Evolutionary conservation across 1,284 basidiomycete species (phyloP), one percentile per base, ranked within the genome.

Genomic region (Naganishia sp.): DNA sequence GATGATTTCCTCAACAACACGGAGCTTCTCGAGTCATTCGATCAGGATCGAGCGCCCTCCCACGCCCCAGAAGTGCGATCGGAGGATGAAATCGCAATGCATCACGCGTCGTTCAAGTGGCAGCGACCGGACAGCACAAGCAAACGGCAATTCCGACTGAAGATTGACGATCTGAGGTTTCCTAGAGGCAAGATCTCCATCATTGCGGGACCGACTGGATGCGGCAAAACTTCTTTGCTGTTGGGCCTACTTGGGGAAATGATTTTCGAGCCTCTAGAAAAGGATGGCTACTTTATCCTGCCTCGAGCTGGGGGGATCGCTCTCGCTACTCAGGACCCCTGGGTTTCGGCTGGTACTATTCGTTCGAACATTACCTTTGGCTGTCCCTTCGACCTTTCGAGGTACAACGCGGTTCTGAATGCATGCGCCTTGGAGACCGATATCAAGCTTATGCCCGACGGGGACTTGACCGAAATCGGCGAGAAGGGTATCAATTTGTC

Each of bases 281-380:
- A 83, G 13, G 83, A 83, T 43, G 85, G 87, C 0, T 88, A 86
- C 81, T 87, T 83, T 75, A 85, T 84, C 67, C 82, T 90, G 7
- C 88, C 88, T n/a, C 82, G 88, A 9, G 77, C 80, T 1, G 83
- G 84, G 13, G 88, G 88, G 6, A 84, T 90, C 5, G 86, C 87
- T 0, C 90, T 88, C 76, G 87, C 88, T 6, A 86, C 88, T 0
- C 89, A 91, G 74, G 88, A 90, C 72, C 86, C 87, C 1, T 91
- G 89, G 88, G 86, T 75, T 55, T 68, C 78, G 70, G 75, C 76
- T 5, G 74, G 82, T 44, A 82, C 82, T 4, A 81, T 85, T 69
- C 83, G 79, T 78, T 82, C 84, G 11, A 86, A 86, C 73, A 85
- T 86, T 57, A 65, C 86, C 6, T 85, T 86, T 70, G 83, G 84